phyloP scores from a whole-genome alignment of 1,139 yeast species.

The Entelexis paramagnoliae region DNA sequence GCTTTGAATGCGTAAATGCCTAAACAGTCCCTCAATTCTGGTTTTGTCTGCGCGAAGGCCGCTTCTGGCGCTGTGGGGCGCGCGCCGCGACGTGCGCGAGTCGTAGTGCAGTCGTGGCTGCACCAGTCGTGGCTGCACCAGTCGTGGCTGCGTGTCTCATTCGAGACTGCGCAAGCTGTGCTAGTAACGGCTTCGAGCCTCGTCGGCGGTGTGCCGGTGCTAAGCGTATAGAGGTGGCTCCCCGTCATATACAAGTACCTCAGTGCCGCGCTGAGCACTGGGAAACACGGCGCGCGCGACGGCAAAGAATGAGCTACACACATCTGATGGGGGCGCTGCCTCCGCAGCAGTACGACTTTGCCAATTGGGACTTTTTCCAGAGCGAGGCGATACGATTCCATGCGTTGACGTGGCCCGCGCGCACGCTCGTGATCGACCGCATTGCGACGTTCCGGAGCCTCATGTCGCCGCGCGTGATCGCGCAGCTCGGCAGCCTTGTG shows the following conservation, averaged over 20 bases:
- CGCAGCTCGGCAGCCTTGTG: neutral
- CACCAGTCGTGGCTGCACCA: no score
- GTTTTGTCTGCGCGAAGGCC: no score
- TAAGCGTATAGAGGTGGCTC: neutral
- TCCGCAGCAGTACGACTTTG: neutral
- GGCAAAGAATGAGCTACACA: neutral
- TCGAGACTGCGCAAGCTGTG: no score
- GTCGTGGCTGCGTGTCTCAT: no score
- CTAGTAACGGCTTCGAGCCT: no score
- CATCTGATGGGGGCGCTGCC: conserved; percentile 1
- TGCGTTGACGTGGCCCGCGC: neutral
- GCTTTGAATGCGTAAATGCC: conserved; percentile 1
- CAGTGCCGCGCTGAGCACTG: no score
- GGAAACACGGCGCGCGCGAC: no score
- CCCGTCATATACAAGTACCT: neutral
- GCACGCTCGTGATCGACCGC: neutral
- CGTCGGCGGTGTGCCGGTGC: neutral
- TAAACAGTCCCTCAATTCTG: neutral
- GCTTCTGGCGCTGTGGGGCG: no score
- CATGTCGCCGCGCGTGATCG: neutral
- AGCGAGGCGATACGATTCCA: neutral
- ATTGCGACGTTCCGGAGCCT: conserved; percentile 2
- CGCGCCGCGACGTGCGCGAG: no score
- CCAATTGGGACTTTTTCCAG: neutral
- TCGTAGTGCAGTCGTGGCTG: no score